phyloP scores from a whole-genome alignment of 2,329 filamentous ascomycete genomes.

The Exophiala aquamarina region DNA sequence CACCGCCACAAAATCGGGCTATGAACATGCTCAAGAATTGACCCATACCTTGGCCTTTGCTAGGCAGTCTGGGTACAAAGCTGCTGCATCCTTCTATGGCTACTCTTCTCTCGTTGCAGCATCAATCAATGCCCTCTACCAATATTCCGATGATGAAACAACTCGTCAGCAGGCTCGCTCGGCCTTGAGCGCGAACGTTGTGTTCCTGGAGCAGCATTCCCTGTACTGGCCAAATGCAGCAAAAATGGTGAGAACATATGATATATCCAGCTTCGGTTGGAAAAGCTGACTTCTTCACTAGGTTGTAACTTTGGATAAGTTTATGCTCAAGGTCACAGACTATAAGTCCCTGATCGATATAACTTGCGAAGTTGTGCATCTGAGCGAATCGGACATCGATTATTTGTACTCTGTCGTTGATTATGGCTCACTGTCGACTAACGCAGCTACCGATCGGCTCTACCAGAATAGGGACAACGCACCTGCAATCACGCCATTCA shows the following conservation, averaged over 20 bases:
- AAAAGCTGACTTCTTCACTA: neutral
- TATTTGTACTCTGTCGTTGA: neutral
- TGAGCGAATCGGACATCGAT: neutral
- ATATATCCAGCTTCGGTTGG: neutral
- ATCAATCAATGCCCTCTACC: conserved; percentile 6
- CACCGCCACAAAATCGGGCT: conserved; percentile 29
- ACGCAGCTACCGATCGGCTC: too few relatives aligned
- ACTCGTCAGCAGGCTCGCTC: neutral
- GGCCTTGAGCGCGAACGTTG: neutral
- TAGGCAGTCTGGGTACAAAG: conserved; percentile 21
- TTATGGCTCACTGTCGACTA: conserved; percentile 1
- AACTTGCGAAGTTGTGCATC: neutral
- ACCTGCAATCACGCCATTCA: too few relatives aligned
- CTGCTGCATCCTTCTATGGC: conserved; percentile 35
- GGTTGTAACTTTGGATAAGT: neutral
- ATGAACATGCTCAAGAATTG: conserved; percentile 33
- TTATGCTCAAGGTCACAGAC: neutral
- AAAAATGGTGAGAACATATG: neutral
- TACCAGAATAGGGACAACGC: too few relatives aligned
- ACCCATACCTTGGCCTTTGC: conserved; percentile 30
- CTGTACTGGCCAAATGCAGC: neutral
- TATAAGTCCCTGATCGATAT: neutral
- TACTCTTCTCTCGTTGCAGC: conserved; percentile 36
- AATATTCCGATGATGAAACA: conserved; percentile 2
- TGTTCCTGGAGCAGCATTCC: neutral